Percentiles rank a stretch among this genome's conserved stretches.
phyloP scores from a whole-genome alignment of 257 asterid species.

The Solanum stenotomum region DNA sequence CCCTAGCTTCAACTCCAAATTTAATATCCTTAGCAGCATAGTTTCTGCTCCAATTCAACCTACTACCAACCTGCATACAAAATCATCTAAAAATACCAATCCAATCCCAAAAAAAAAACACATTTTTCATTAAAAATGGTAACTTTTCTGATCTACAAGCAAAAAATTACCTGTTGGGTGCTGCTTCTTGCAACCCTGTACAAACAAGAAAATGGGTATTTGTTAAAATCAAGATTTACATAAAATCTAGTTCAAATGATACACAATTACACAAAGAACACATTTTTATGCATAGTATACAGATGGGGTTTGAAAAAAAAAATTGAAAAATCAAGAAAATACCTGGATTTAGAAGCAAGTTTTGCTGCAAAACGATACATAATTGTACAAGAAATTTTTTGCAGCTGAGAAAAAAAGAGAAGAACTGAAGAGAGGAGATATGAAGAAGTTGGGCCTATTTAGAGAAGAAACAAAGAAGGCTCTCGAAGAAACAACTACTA shows the following conservation, averaged over 20 bases:
- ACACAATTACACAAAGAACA: not conserved
- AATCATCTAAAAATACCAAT: not conserved
- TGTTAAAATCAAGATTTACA: not conserved
- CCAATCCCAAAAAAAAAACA: not conserved
- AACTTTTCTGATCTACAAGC: not conserved
- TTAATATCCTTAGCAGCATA: constrained; percentile 89
- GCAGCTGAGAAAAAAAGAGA: not conserved
- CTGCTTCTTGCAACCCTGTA: constrained; percentile 50
- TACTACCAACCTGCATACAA: constrained; percentile 42
- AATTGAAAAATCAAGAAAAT: not conserved
- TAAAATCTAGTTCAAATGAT: not conserved
- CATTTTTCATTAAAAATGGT: not conserved
- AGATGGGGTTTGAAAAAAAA: not conserved
- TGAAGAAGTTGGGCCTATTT: not conserved
- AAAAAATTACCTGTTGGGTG: constrained; percentile 42
- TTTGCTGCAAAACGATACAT: constrained; percentile 29
- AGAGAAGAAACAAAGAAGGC: not conserved
- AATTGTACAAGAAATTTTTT: not conserved
- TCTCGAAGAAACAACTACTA: not conserved
- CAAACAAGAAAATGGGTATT: constrained; percentile 1
- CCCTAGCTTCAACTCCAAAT: constrained; percentile 90
- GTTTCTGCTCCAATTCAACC: constrained; percentile 60
- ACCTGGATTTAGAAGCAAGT: constrained; percentile 31
- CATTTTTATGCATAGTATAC: not conserved
- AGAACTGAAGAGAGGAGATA: not conserved